Evolutionary conservation across 1,284 basidiomycete genomes (phyloP), one percentile per base, ranked within the genome.

Genomic region (Mycena citricolor): DNA sequence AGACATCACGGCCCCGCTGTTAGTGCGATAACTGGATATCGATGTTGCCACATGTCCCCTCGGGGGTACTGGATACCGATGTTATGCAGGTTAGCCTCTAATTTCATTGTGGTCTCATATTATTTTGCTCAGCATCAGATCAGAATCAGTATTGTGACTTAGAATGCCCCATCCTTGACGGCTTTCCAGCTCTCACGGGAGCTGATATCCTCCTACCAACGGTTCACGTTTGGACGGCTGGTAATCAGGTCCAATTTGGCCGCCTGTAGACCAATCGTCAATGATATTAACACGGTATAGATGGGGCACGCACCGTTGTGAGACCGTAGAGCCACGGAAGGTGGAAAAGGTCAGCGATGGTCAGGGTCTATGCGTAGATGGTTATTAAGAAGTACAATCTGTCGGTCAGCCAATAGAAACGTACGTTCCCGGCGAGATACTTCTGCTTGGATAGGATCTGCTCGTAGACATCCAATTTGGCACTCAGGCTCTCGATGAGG

Each of bases 381-480:
- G 25, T 12, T 22, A 17, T 32, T 19, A 19, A n/a, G 8, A 20
- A 32, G 10, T 25, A 34, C 33, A 30, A 28, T 32, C 30, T 12
- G 36, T 10, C 26, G 29, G 6, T 19, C n/a, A n/a, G n/a, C n/a
- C n/a, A n/a, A n/a, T 8, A 32, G 29, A 12, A 4, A 55, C 69
- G 44, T 42, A 74, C 71, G 53, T 79, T 63, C 11, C 78, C 78
- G 30, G 68, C 76, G 17, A 78, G 52, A 54, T 74, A 79, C 52
- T 70, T 72, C 35, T 74, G 69, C 57, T 75, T 77, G 51, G 64
- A 56, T 26, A 82, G 61, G 44, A 82, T 73, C 22, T 51, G 55
- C 42, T 81, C 77, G 52, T 80, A 81, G 4, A 59, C 76, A 13
- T 72, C 62, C 4, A 81, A 61, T 45, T 69, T 73, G 12, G 33